These are phyloP conservation scores for Mycena metata DNA, from an alignment of 768 basidiomycete genomes.

Conservation along the genomic window DNA sequence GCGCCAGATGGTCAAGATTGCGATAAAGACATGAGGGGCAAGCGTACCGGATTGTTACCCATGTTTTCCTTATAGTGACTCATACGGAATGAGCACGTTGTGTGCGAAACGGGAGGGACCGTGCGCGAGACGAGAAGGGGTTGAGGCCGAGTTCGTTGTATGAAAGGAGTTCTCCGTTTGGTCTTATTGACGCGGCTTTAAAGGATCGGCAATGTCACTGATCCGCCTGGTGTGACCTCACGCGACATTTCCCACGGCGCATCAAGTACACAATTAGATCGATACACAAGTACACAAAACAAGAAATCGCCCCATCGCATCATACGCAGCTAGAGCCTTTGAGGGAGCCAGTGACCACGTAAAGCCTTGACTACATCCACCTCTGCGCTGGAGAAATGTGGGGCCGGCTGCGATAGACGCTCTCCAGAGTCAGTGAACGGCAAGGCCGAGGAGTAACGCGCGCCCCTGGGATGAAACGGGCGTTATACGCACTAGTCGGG, in stretches of 20 bases:
- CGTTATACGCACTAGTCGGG: constrained; percentile 21
- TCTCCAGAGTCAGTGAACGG: constrained; percentile 16
- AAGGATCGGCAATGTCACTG: too few species aligned
- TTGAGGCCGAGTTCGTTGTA: not conserved
- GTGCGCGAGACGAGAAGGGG: not conserved
- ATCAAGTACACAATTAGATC: not conserved
- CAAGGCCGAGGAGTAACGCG: constrained; percentile 60
- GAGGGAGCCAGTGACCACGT: constrained; percentile 76
- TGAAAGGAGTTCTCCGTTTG: constrained; percentile 20
- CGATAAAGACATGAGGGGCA: not conserved
- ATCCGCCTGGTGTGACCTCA: constrained; percentile 1
- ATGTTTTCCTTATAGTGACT: constrained; percentile 37
- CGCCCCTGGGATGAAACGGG: constrained; percentile 67
- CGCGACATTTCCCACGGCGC: not conserved
- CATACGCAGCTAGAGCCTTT: constrained; percentile 57
- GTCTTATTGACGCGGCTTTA: not conserved
- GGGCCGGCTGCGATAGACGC: constrained; percentile 16
- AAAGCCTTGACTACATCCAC: constrained; percentile 71
- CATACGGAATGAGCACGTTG: constrained; percentile 26
- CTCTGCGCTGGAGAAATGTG: constrained; percentile 63
- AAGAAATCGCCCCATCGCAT: too few species aligned
- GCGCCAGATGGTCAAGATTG: not conserved
- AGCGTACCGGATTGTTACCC: constrained; percentile 33
- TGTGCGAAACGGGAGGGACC: constrained; percentile 1
- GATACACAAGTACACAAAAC: not conserved